Evolutionary conservation across 1,139 yeast species (phyloP), one percentile per base, ranked within the genome.

Genomic region (Yamadazyma aaseri): DNA sequence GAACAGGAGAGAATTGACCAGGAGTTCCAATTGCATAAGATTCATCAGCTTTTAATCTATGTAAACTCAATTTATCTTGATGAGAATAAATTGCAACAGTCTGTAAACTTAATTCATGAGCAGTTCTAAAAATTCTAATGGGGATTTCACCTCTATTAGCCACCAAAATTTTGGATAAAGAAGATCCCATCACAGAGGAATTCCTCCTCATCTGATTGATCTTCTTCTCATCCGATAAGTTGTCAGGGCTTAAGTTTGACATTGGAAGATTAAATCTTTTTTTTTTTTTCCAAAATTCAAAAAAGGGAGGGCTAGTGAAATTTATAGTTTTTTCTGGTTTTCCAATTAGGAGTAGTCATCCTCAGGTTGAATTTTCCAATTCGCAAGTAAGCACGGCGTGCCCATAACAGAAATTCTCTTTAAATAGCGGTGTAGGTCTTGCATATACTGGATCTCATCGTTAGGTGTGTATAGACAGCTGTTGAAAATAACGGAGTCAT

Each of bases 71-170:
- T 47, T 96, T 72, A 62, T 92, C 99, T 63, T 92, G 97, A 60
- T 90, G 95, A 29, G 97, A 90, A 60, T 89, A 94, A 55, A 94
- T 83, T 32, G 98, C 98, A 35, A 92, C 97, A 0, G 99, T 92
- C 56, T 86, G 90, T 96, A 94, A 87, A 27, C 96, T 85, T 56
- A 92, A 73, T 63, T 94, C 98, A 66, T 94, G 98, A 41, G 98
- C 98, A 22, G 97, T 84, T 67, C 98, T 79, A 66, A 92, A 94
- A 58, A 92, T 83, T 65, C 94, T 69, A 54, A 84, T 81, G 31
- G 92, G 94, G 52, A 86, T 86, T 63, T 90, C 98, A 51, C 97
- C 97, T 66, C 98, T 79, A 71, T 90, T 90, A 48, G 97, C 97
- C 34, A 90, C 97, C 54, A 84, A 65, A 51, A 85, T 75, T 65